Percentiles rank a stretch among this genome's conserved stretches.
Conservation (phyloP, 192 early-diverging fungal genomes). For the Borealophlyctis nickersoniae region DNA sequence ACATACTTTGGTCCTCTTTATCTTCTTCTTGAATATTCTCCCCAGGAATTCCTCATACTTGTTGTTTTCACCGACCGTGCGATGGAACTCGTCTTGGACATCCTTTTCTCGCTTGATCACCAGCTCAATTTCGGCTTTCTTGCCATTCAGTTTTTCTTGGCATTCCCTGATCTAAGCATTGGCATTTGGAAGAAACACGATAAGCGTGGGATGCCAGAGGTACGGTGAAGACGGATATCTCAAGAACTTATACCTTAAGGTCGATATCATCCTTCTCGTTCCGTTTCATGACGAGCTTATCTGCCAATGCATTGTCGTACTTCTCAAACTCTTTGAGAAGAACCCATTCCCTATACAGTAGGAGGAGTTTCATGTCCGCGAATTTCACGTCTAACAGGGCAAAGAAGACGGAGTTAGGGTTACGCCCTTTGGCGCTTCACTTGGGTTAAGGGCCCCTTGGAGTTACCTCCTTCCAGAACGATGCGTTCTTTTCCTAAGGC, state of each 20-base stretch:
- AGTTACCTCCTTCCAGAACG: constrained; percentile 51
- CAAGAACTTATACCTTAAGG: constrained; percentile 36
- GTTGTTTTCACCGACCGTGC: constrained; percentile 52
- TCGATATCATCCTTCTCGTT: constrained; percentile 56
- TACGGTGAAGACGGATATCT: too few relatives aligned
- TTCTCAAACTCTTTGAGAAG: constrained; percentile 68
- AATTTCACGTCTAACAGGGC: constrained; percentile 51
- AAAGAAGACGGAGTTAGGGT: too few relatives aligned
- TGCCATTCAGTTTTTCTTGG: constrained; percentile 56
- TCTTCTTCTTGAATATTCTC: constrained; percentile 60
- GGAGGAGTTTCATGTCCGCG: constrained; percentile 57
- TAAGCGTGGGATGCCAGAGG: too few relatives aligned
- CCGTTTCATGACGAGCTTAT: constrained; percentile 51
- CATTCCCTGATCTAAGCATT: constrained; percentile 63
- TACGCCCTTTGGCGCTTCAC: too few relatives aligned
- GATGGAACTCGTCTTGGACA: constrained; percentile 50
- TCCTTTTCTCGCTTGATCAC: constrained; percentile 51
- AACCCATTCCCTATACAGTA: constrained; percentile 61
- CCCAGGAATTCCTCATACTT: constrained; percentile 57
- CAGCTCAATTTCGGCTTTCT: constrained; percentile 56
- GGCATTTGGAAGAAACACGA: too few relatives aligned
- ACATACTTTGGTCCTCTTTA: constrained; percentile 56
- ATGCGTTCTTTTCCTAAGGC: constrained; percentile 45
- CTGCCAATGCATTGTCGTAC: constrained; percentile 50
- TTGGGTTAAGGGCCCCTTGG: too few relatives aligned